Base-by-base conservation (phyloP, 1,284 basidiomycete genomes). In the Vanrija sp. region DNA sequence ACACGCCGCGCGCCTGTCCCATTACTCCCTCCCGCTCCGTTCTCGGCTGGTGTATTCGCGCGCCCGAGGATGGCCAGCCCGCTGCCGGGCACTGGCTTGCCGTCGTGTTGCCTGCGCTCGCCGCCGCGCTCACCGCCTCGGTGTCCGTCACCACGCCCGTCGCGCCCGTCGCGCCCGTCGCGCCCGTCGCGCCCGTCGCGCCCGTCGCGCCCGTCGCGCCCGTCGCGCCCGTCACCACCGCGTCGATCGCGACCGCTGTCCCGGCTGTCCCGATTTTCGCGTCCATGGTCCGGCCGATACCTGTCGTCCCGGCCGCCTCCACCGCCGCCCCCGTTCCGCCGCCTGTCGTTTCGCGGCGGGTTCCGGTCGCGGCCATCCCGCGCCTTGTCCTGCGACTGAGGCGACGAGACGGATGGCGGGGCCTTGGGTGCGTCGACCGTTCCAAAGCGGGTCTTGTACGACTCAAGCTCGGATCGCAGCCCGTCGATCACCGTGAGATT, bases 401-500 rank as follows among this genome's bases (percentile, higher is more conserved):
- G 34, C 5, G 34, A 34, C 34, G 6, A 40, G 43, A 38, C 45
- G 43, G 14, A 51, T 29, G 16, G 52, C 42, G 10, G 42, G 26
- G 28, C 28, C 15, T 25, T 25, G 1, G 44, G 45, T 5, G 38
- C 34, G 46, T 53, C 51, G 12, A 65, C 50, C 2, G 65, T 48
- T 1, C 64, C 62, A 44, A 47, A 64, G 8, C 64, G 64, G 7
- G 51, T 42, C 52, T 69, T 64, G 57, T 67, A 68, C 3, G 55
- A 42, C 15, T 58, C 59, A 15, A 75, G 46, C 46, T 75, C 67
- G 10, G 57, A 26, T 1, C 64, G 66, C 0, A 69, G 55, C 1
- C 54, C 34, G 46, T 69, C 61, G 28, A 73, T 61, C 3, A 69
- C 61, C 1, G 50, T 34, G 9, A 67, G 58, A 54, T 73, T 71